These are phyloP conservation scores for Pseudogymnoascus sp. DNA, from an alignment of 2,329 filamentous ascomycete genomes.

Conservation along the genomic window DNA sequence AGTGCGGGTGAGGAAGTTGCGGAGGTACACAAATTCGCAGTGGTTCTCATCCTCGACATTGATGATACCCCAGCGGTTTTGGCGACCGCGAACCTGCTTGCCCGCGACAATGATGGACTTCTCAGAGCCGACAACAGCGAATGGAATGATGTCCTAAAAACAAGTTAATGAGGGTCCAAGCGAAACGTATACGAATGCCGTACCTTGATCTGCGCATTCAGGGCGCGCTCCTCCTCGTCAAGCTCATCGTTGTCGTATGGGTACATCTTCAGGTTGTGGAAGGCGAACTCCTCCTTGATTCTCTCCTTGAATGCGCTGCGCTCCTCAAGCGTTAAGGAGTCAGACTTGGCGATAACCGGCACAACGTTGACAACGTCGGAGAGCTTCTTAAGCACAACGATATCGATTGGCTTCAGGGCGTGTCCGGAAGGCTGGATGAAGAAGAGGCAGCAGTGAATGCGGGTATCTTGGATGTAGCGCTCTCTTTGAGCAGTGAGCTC, in stretches of 20 bases:
- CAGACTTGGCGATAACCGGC: conserved; percentile 96
- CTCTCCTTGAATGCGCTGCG: conserved; percentile 93
- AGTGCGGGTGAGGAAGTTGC: conserved; percentile 96
- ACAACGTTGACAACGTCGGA: conserved; percentile 99
- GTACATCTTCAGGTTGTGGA: conserved; percentile 99
- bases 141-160: conserved; percentile 78
- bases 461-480: conserved; percentile 97
- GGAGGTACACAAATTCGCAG: conserved; percentile 98
- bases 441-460: conserved; percentile 98
- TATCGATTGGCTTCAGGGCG: conserved; percentile 97
- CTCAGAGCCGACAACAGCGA: conserved; percentile 95
- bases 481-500: conserved; percentile 98
- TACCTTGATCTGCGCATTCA: conserved; percentile 97
- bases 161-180: conserved; percentile 27
- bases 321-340: conserved; percentile 93
- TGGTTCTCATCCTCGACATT: conserved; percentile 99
- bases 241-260: conserved; percentile 99
- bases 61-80: conserved; percentile 99
- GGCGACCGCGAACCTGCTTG: conserved; percentile 92
- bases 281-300: conserved; percentile 99
- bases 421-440: conserved; percentile 99
- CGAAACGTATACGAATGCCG: conserved; percentile 17
- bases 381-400: conserved; percentile 98
- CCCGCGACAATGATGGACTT: conserved; percentile 96
- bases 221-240: conserved; percentile 86